Conservation (phyloP, 352 stramenopile species). For the Pythium sp. region DNA sequence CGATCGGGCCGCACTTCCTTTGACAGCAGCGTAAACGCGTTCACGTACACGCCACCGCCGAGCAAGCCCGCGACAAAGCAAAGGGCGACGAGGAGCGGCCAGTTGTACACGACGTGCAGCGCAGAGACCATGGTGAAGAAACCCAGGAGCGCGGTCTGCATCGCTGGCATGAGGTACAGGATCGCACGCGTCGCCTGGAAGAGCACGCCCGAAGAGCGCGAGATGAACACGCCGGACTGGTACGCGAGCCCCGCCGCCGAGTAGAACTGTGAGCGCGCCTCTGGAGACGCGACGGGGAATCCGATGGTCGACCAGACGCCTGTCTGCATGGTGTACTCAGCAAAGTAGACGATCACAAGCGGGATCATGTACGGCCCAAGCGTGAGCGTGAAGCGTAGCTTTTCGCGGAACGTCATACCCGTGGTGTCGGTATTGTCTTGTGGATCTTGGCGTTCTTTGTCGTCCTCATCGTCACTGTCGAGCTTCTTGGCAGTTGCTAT, state of each 20-base stretch:
- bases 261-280: slow-evolving; percentile 87
- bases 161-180: slow-evolving; percentile 87
- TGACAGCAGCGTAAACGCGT: slow-evolving; percentile 89
- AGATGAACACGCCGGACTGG: slow-evolving; percentile 92
- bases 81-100: slow-evolving; percentile 65
- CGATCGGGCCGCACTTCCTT: slow-evolving; percentile 64
- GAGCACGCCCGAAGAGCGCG: slow-evolving; percentile 84
- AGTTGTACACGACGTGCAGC: slow-evolving; percentile 87
- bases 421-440: not conserved
- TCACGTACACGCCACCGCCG: slow-evolving; percentile 89
- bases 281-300: slow-evolving; percentile 81
- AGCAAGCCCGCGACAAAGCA: slow-evolving; percentile 89
- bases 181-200: slow-evolving; percentile 66
- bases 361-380: slow-evolving; percentile 91
- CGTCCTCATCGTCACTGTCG: not conserved
- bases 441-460: slow-evolving; percentile 5
- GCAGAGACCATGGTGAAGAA: slow-evolving; percentile 86
- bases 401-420: slow-evolving; percentile 52
- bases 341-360: slow-evolving; percentile 90
- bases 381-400: slow-evolving; percentile 70
- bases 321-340: slow-evolving; percentile 93
- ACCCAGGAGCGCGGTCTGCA: slow-evolving; percentile 84
- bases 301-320: slow-evolving; percentile 93
- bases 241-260: slow-evolving; percentile 88
- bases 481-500: slow-evolving; percentile 1